Evolutionary conservation across 768 basidiomycete species (phyloP).

Genomic region (Russula sp.): DNA sequence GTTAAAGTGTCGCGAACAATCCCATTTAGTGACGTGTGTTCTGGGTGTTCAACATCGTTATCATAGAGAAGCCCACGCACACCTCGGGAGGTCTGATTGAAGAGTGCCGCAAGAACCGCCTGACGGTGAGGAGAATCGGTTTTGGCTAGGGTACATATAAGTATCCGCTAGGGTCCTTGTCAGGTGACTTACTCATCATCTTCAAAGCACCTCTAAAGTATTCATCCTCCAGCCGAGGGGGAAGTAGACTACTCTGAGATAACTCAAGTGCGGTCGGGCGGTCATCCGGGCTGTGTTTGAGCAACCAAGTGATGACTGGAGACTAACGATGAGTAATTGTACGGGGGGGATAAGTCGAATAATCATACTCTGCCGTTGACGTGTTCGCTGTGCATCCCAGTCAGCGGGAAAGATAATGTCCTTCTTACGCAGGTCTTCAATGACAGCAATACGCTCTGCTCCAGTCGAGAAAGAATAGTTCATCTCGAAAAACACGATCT

Average conservation of each 20-base stretch:
- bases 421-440: conserved; percentile 70
- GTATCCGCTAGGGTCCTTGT: background rate
- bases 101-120: conserved; percentile 68
- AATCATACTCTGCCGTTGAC: conserved; percentile 64
- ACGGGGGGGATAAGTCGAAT: background rate
- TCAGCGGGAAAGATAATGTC: conserved; percentile 65
- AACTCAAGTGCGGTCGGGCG: conserved; percentile 81
- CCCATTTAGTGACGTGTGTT: conserved; percentile 62
- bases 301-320: conserved; percentile 69
- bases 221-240: conserved; percentile 73
- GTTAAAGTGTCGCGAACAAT: conserved; percentile 72
- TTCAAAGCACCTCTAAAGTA: conserved; percentile 74
- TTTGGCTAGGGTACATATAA: conserved; percentile 43
- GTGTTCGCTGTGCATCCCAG: conserved; percentile 56
- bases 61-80: conserved; percentile 71
- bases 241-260: conserved; percentile 70
- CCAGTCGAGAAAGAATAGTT: conserved; percentile 77
- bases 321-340: background rate
- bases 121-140: conserved; percentile 77
- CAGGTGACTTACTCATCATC: conserved; percentile 54
- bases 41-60: conserved; percentile 54
- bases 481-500: conserved; percentile 99
- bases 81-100: conserved; percentile 60
- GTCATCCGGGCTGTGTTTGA: conserved; percentile 72
- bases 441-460: conserved; percentile 75